Percentiles rank a stretch among this genome's conserved stretches.
phyloP scores from a whole-genome alignment of 306 rosid species.

The Corylus heterophylla region DNA sequence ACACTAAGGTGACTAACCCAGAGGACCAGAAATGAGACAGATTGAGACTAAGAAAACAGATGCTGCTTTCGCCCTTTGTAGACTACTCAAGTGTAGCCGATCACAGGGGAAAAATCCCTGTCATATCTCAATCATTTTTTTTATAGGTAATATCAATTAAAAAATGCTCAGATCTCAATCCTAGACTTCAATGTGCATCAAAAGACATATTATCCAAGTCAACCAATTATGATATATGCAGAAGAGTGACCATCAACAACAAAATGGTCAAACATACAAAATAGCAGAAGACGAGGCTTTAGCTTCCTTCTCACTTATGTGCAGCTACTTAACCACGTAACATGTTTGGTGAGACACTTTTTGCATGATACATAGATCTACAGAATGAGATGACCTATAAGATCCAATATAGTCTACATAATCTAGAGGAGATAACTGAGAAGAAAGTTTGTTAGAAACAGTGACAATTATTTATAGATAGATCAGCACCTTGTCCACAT shows the following conservation, averaged over 20 bases:
- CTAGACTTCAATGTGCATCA: not conserved
- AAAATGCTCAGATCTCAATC: too few species aligned
- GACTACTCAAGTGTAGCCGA: not conserved
- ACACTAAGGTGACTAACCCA: not conserved
- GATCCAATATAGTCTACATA: not conserved
- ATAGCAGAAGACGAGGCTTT: not conserved
- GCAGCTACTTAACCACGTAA: constrained; percentile 6
- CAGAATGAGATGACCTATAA: constrained; percentile 9
- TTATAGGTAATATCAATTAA: too few species aligned
- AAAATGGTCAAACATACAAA: not conserved
- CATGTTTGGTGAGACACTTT: not conserved
- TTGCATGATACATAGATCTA: not conserved
- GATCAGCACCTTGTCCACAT: constrained; percentile 79
- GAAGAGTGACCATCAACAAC: not conserved
- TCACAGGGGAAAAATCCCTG: too few species aligned
- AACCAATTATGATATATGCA: not conserved
- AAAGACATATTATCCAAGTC: not conserved
- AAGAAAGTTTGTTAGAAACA: constrained; percentile 11
- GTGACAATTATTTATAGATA: not conserved
- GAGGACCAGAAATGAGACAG: not conserved
- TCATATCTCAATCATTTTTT: too few species aligned
- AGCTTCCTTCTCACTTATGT: constrained; percentile 7
- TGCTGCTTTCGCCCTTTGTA: not conserved
- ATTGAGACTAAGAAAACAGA: not conserved
- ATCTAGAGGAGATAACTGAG: not conserved